Evolutionary conservation across 2,329 filamentous ascomycete species (phyloP).

Genomic region (Paecilomyces formosus): DNA sequence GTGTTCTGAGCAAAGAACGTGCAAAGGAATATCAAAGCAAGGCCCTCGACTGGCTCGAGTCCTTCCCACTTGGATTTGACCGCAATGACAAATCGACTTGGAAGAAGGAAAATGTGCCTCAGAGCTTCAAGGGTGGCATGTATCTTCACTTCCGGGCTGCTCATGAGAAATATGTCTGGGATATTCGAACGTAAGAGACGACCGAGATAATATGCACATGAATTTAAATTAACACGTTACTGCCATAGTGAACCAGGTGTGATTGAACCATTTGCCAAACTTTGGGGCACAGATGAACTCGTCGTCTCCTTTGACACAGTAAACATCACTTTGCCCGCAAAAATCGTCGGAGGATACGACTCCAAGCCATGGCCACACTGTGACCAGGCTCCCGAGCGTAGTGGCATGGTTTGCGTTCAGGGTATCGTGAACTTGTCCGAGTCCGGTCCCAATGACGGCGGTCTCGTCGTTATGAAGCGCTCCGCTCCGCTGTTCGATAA

Average conservation of each 20-base stretch:
- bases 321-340: constrained; percentile 13
- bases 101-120: constrained; percentile 35
- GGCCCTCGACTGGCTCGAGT: constrained; percentile 30
- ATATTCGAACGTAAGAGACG: constrained; percentile 24
- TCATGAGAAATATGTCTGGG: constrained; percentile 37
- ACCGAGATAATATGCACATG: background rate
- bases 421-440: constrained; percentile 38
- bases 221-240: background rate
- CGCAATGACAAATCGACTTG: constrained; percentile 29
- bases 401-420: constrained; percentile 30
- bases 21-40: constrained; percentile 7
- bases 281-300: constrained; percentile 24
- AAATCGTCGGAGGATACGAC: constrained; percentile 27
- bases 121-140: constrained; percentile 29
- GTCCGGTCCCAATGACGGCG: constrained; percentile 38
- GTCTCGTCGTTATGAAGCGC: constrained; percentile 37
- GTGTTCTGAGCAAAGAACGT: background rate
- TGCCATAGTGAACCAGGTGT: constrained; percentile 27
- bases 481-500: constrained; percentile 31
- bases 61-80: constrained; percentile 31
- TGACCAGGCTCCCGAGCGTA: constrained; percentile 32
- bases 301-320: constrained; percentile 11
- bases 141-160: constrained; percentile 27
- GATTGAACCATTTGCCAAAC: constrained; percentile 30
- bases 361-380: constrained; percentile 36